Base-by-base conservation (phyloP, 2,329 filamentous ascomycete genomes). In the Decorospora gaudefroyi region DNA sequence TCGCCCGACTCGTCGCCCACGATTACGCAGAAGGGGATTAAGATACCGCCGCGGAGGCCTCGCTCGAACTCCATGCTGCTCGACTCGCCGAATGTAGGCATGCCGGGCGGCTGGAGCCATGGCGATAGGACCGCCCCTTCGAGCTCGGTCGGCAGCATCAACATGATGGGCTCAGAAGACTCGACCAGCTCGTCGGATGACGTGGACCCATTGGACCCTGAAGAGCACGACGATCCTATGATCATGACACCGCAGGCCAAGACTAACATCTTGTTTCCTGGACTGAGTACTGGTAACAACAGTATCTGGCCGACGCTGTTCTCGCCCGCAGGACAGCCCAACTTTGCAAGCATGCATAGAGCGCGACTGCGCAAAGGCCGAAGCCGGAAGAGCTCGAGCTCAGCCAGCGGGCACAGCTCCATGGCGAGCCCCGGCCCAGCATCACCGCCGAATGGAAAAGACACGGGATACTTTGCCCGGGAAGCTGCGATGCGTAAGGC, bases 1-100 rank as follows among this genome's bases (percentile, higher is more conserved):
- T 93, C 88, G 4, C 90, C 91, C 3, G 90, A 95, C 68, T 93
- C 90, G 0, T 96, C 91, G 0, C 93, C 93, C 0, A 91, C 86
- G 9, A 85, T 93, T 41, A 84, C 85, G 38, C 85, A 86, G 27
- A 83, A 87, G 51, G 79, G 78, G 2, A 76, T 85, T 65, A 76
- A 76, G 45, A 84, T 85, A 40, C 81, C 82, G 3, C 72, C 76
- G 26, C 74, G 80, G 37, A 81, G 78, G 38, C 57, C 61, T n/a
- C 64, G 68, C 19, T 57, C 67, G 7, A 68, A 67, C 42, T 68
- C 67, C 7, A 69, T 70, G 59, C 59, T 70, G 43, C 69, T 80
- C 49, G 87, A 90, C 53, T 86, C 85, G 3, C 85, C 86, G 12
- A 85, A 82, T 40, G 72, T 78, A 34, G 75, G 73, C 39, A 71